Conservation (phyloP, 2,329 filamentous ascomycete species). For the Aspergillus pseudoterreus region DNA sequence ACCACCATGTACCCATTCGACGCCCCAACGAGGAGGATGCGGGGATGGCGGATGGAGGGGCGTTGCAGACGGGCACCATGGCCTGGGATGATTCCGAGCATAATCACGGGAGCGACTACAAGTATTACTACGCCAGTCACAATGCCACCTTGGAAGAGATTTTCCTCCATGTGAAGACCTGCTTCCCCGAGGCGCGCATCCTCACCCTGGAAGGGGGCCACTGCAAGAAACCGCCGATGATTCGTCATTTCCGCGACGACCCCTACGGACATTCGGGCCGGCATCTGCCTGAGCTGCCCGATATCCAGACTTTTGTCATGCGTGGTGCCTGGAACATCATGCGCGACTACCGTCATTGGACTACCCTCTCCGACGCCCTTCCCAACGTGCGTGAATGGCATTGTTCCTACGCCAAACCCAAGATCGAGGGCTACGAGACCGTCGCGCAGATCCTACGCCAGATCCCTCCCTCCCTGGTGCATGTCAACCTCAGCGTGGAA, state of each 20-base stretch:
- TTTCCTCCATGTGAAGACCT: constrained; percentile 59
- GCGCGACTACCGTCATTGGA: constrained; percentile 60
- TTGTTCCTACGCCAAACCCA: constrained; percentile 62
- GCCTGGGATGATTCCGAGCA: constrained; percentile 26
- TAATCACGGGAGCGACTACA: constrained; percentile 23
- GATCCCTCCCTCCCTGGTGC: constrained; percentile 57
- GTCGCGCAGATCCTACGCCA: constrained; percentile 61
- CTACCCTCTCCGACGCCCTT: constrained; percentile 57
- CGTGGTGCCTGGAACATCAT: constrained; percentile 77
- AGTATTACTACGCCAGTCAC: constrained; percentile 43
- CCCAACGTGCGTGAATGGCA: constrained; percentile 60
- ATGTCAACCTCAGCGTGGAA: constrained; percentile 66
- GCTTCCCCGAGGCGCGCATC: constrained; percentile 60
- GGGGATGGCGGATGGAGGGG: constrained; percentile 18
- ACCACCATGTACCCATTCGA: constrained; percentile 26
- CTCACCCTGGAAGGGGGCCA: constrained; percentile 74
- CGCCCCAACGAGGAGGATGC: constrained; percentile 21
- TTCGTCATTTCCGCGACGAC: constrained; percentile 52
- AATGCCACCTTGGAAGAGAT: constrained; percentile 69
- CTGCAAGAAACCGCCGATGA: constrained; percentile 69
- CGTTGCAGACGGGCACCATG: constrained; percentile 19
- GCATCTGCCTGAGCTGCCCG: constrained; percentile 48
- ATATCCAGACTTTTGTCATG: constrained; percentile 65
- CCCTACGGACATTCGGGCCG: constrained; percentile 26
- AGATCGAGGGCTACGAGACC: constrained; percentile 68